A percentile compares a stretch with the other conserved stretches of the same genome.
Evolutionary conservation across 2,329 filamentous ascomycete species (phyloP).

Genomic region (Botryotinia globosa): DNA sequence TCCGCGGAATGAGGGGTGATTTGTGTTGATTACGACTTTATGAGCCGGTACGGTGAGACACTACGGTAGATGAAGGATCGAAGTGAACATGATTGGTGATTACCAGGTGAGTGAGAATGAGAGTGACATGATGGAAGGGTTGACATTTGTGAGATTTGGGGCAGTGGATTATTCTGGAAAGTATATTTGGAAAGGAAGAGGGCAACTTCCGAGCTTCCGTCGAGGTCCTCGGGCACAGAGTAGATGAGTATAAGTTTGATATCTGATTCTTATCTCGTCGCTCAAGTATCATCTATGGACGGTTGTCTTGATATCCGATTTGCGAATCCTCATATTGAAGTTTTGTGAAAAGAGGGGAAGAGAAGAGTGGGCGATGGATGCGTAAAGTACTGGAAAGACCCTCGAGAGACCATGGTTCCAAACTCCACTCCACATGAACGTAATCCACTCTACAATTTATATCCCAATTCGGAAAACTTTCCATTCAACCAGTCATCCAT

Average conservation of each 20-base stretch:
- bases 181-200: background rate
- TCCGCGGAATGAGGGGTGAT: background rate
- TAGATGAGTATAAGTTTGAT: background rate
- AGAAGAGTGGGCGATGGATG: background rate
- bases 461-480: background rate
- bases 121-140: background rate
- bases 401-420: background rate
- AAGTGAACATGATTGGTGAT: background rate
- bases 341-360: background rate
- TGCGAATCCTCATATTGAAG: background rate
- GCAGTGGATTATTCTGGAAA: background rate
- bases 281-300: background rate
- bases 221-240: background rate
- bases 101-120: background rate
- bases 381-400: background rate
- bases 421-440: background rate
- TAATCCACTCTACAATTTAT: background rate
- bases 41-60: background rate
- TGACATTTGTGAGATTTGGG: background rate
- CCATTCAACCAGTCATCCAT: conserved; percentile 8
- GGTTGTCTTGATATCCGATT: background rate
- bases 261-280: background rate
- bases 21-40: background rate
- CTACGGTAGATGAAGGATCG: background rate
- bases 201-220: background rate